phyloP scores from a whole-genome alignment of 2,329 filamentous ascomycete genomes.

The Cytospora piceicola region DNA sequence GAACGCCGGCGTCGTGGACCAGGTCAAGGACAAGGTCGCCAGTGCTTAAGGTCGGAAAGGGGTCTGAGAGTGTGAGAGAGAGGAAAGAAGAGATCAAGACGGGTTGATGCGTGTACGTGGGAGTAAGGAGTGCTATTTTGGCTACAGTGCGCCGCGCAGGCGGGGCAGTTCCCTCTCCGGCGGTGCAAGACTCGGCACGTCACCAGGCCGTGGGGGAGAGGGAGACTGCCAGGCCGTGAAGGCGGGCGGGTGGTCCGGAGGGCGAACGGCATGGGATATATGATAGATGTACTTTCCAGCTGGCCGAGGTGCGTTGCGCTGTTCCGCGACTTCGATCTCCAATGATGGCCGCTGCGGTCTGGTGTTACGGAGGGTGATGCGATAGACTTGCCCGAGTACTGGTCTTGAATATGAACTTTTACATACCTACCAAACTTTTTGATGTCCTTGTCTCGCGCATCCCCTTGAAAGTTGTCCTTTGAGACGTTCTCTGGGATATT shows the following conservation, averaged over 20 bases:
- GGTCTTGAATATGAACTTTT: background rate
- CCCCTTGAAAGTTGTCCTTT: no score
- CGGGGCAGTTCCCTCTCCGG: no score
- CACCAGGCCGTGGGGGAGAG: background rate
- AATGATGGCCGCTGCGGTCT: background rate
- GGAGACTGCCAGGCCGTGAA: background rate
- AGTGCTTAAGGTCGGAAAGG: background rate
- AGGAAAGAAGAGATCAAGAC: background rate
- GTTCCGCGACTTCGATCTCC: background rate
- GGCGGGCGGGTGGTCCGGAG: no score
- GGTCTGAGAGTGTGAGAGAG: background rate
- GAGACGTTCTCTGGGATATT: no score
- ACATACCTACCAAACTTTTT: background rate
- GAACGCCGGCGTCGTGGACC: conserved; percentile 40
- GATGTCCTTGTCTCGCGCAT: no score
- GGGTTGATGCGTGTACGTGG: no score
- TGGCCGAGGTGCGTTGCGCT: background rate
- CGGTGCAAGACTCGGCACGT: no score
- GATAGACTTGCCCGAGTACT: background rate
- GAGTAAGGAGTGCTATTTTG: background rate
- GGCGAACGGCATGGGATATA: background rate
- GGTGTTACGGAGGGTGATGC: background rate
- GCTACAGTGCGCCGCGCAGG: no score
- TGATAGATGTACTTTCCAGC: background rate
- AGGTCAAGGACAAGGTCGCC: conserved; percentile 43